phyloP scores from a whole-genome alignment of 805 yeast species.

The Barnettozyma botsteinii region DNA sequence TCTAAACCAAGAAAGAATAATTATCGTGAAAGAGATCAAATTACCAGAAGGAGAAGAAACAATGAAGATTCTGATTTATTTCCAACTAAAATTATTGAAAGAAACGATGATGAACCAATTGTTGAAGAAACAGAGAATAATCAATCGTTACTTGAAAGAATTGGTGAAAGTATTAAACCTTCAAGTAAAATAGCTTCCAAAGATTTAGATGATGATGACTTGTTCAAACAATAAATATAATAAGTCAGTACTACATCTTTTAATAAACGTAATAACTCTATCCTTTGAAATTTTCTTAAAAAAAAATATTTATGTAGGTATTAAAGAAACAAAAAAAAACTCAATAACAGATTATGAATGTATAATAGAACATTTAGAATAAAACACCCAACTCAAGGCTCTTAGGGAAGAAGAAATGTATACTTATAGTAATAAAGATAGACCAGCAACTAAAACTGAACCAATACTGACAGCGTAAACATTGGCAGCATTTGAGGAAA shows the following conservation, averaged over 20 bases:
- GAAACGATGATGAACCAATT: neutral
- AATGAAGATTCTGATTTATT: slow-evolving; percentile 20
- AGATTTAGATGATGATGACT: slow-evolving; percentile 12
- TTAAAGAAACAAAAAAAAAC: neutral
- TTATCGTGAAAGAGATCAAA: slow-evolving; percentile 21
- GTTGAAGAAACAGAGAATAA: neutral
- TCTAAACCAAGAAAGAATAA: slow-evolving; percentile 1
- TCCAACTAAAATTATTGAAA: slow-evolving; percentile 11
- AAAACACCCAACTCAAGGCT: too few relatives aligned
- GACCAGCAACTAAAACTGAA: slow-evolving; percentile 46
- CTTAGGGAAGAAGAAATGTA: neutral
- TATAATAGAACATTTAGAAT: too few relatives aligned
- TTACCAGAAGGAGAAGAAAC: slow-evolving; percentile 13
- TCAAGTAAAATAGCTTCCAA: slow-evolving; percentile 1
- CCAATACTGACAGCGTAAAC: slow-evolving; percentile 32
- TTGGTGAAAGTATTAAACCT: neutral
- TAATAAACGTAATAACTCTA: neutral
- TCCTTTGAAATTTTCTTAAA: neutral
- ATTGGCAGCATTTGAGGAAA: slow-evolving; percentile 22
- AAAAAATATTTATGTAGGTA: neutral
- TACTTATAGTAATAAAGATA: slow-evolving; percentile 34
- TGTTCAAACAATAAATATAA: slow-evolving; percentile 6
- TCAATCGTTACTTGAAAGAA: slow-evolving; percentile 2
- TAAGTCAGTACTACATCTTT: neutral
- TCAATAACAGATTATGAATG: neutral